Evolutionary conservation across 139 green algal species (phyloP).

Genomic region (Nannochloris sp.): DNA sequence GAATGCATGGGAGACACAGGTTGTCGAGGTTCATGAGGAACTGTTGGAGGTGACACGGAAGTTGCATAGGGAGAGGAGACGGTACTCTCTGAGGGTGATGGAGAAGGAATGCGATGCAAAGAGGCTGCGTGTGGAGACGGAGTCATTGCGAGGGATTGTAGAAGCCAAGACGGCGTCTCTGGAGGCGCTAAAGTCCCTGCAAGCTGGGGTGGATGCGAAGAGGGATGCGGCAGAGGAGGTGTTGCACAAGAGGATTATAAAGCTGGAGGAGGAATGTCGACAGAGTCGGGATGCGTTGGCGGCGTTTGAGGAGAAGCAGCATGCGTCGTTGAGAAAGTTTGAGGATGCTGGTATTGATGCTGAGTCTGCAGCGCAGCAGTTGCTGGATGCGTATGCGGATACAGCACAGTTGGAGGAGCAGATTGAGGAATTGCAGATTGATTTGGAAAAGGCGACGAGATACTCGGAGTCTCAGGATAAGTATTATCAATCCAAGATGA

Average conservation of each 20-base stretch:
- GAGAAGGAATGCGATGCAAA: constrained; percentile 6
- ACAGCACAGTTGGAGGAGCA: neutral
- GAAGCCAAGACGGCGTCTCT: neutral
- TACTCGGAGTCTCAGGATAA: neutral
- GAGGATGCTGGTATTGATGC: neutral
- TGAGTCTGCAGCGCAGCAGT: neutral
- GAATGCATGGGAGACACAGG: neutral
- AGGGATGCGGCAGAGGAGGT: neutral
- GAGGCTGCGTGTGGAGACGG: neutral
- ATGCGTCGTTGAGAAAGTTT: neutral
- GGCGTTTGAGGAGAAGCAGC: neutral
- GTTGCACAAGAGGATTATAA: neutral
- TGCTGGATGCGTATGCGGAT: neutral
- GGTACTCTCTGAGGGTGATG: constrained; percentile 2
- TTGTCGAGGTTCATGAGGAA: neutral
- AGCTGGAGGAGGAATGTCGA: neutral
- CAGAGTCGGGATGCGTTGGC: too few species aligned
- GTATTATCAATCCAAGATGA: neutral
- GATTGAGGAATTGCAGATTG: constrained; percentile 2
- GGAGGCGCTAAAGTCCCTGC: neutral
- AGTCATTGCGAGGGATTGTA: neutral
- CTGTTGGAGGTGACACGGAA: neutral
- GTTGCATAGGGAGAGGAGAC: neutral
- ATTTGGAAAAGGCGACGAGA: neutral
- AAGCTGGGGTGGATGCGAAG: neutral